Evolutionary conservation across 2,329 filamentous ascomycete species (phyloP).

Genomic region (Dothistroma pini): DNA sequence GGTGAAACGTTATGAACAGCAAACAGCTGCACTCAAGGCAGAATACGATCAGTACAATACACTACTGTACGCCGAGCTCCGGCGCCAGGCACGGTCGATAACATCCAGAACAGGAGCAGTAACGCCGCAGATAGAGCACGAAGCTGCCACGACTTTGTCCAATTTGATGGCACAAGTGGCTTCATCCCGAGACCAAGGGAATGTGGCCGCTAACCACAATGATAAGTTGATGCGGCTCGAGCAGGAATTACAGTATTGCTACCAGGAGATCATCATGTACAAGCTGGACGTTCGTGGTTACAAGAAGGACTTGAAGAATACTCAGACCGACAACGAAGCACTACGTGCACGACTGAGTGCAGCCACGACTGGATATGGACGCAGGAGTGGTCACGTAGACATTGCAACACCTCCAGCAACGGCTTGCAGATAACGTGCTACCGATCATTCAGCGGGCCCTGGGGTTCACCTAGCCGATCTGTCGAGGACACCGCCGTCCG

Average conservation of each 20-base stretch:
- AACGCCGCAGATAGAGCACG: constrained; percentile 18
- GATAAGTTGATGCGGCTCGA: constrained; percentile 24
- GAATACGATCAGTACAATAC: constrained; percentile 41
- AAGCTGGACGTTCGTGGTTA: constrained; percentile 49
- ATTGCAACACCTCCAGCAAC: neutral
- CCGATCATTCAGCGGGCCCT: neutral
- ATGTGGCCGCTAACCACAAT: neutral
- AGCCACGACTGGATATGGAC: neutral
- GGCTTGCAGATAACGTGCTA: neutral
- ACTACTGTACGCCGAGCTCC: constrained; percentile 41
- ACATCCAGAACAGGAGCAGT: constrained; percentile 10
- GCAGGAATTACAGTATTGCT: constrained; percentile 27
- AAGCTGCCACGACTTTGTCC: constrained; percentile 9
- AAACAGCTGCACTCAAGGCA: constrained; percentile 22
- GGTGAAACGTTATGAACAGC: neutral
- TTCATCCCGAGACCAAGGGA: neutral
- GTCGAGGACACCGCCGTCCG: neutral
- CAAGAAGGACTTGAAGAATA: constrained; percentile 37
- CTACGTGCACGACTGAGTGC: constrained; percentile 17
- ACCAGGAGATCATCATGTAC: constrained; percentile 48
- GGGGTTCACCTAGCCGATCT: neutral
- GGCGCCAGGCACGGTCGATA: constrained; percentile 33
- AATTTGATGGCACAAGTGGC: neutral
- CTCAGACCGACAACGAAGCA: constrained; percentile 30
- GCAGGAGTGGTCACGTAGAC: neutral